Percentiles rank a stretch among this genome's conserved stretches.
Evolutionary conservation across 805 yeast genomes (phyloP).

Genomic region (Crinitomyces ghanaensis): DNA sequence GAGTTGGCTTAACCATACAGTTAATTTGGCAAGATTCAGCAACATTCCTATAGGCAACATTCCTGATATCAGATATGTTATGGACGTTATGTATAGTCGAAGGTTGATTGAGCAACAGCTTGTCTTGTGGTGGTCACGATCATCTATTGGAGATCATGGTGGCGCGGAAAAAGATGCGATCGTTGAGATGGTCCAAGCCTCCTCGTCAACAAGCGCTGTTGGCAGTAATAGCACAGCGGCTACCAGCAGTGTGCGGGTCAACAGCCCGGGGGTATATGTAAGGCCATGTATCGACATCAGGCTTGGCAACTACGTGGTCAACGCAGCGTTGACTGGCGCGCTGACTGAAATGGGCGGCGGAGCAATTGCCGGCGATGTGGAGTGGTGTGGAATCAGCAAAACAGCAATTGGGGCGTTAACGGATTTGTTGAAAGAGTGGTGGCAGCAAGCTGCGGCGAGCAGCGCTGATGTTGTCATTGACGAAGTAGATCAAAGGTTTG

Average conservation of each 20-base stretch:
- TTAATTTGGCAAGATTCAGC: conserved; percentile 55
- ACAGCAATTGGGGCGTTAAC: conserved; percentile 57
- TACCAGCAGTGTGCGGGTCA: no score
- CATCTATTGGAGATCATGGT: conserved; percentile 73
- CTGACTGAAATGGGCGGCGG: conserved; percentile 55
- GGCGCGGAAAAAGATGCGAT: conserved; percentile 62
- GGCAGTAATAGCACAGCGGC: no score
- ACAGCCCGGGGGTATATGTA: conserved; percentile 67
- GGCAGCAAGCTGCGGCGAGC: conserved; percentile 78
- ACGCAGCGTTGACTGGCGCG: conserved; percentile 77
- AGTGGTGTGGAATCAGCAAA: conserved; percentile 20
- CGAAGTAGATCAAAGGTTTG: no score
- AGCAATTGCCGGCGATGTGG: conserved; percentile 23
- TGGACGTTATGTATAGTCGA: conserved; percentile 83
- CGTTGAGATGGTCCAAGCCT: conserved; percentile 37
- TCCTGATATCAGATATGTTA: conserved; percentile 60
- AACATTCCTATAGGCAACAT: conserved; percentile 82
- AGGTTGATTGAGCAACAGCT: conserved; percentile 50
- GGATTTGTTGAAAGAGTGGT: conserved; percentile 74
- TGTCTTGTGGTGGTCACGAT: conserved; percentile 89
- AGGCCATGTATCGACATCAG: conserved; percentile 70
- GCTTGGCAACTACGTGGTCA: conserved; percentile 68
- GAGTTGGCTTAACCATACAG: conserved; percentile 56
- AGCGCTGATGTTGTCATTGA: conserved; percentile 47
- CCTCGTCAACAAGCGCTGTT: conserved; percentile 58